Percentiles rank a stretch among this genome's conserved stretches.
These are phyloP conservation scores for Thalassiosira hispida DNA, from an alignment of 352 stramenopile species.

Conservation along the genomic window DNA sequence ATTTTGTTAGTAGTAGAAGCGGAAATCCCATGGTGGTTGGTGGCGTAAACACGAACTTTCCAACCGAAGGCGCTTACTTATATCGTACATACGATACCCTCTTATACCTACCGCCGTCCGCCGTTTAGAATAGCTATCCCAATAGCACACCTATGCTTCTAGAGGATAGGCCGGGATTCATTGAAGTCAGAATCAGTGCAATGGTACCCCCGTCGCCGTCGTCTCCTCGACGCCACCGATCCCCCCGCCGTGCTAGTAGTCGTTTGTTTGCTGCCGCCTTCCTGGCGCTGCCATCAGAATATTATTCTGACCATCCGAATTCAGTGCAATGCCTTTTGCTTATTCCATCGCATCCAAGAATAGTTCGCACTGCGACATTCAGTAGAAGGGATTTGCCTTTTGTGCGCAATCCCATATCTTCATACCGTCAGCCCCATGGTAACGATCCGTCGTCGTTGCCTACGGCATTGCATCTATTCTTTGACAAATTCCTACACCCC, in stretches of 20 bases:
- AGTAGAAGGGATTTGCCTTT: background rate
- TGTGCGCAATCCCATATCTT: background rate
- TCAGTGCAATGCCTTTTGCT: background rate
- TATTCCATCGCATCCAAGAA: background rate
- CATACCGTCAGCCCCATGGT: background rate
- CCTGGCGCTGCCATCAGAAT: too few relatives aligned
- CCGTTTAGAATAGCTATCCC: too few relatives aligned
- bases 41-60: too few relatives aligned
- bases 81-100: too few relatives aligned
- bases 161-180: too few relatives aligned
- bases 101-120: too few relatives aligned
- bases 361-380: background rate
- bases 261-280: background rate
- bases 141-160: too few relatives aligned
- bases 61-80: too few relatives aligned
- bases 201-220: background rate
- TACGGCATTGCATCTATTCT: slow-evolving; percentile 29
- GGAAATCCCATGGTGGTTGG: too few relatives aligned
- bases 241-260: background rate
- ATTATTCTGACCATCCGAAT: background rate
- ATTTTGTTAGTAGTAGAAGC: too few relatives aligned
- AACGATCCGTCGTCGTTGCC: background rate
- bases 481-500: slow-evolving; percentile 49
- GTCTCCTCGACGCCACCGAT: background rate
- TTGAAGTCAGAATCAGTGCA: too few relatives aligned